Percentiles rank a stretch among this genome's conserved stretches.
These are phyloP conservation scores for Microdochium trichocladiopsis DNA, from an alignment of 2,329 filamentous ascomycete species.

Conservation along the genomic window DNA sequence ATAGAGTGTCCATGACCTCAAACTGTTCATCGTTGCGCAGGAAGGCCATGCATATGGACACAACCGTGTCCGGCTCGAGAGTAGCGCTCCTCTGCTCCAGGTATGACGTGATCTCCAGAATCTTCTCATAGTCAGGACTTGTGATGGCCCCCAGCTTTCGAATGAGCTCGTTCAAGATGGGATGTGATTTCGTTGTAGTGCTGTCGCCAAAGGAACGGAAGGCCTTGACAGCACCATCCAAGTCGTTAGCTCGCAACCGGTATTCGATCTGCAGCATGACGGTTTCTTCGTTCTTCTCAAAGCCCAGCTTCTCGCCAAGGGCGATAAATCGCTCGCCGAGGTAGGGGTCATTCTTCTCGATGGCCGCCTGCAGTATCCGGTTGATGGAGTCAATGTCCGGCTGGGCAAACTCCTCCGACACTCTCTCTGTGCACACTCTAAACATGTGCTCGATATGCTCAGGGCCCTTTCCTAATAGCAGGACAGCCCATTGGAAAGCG, in stretches of 20 bases:
- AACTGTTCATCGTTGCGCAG: constrained; percentile 69
- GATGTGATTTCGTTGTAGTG: constrained; percentile 50
- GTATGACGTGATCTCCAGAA: constrained; percentile 66
- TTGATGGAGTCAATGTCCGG: constrained; percentile 73
- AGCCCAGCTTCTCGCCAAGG: constrained; percentile 56
- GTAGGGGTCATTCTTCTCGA: constrained; percentile 61
- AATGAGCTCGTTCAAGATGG: constrained; percentile 65
- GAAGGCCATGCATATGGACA: constrained; percentile 65
- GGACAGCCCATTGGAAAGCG: constrained; percentile 68
- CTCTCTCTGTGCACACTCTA: constrained; percentile 31
- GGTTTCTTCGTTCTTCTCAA: constrained; percentile 63
- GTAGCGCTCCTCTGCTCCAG: constrained; percentile 63
- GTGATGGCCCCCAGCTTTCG: constrained; percentile 56
- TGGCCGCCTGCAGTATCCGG: constrained; percentile 63
- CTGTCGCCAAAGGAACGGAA: constrained; percentile 55
- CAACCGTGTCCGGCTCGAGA: constrained; percentile 69
- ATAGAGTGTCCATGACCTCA: constrained; percentile 77
- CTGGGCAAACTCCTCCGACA: constrained; percentile 9
- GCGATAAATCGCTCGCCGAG: constrained; percentile 67
- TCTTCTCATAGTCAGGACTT: constrained; percentile 58
- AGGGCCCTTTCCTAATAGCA: constrained; percentile 59
- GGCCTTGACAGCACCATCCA: constrained; percentile 60
- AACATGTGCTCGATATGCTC: constrained; percentile 71
- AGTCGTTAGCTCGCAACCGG: constrained; percentile 63
- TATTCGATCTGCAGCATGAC: constrained; percentile 71